Evolutionary conservation across 1,139 yeast genomes (phyloP).

Genomic region (Zhuliangozyma parablackwelliae): DNA sequence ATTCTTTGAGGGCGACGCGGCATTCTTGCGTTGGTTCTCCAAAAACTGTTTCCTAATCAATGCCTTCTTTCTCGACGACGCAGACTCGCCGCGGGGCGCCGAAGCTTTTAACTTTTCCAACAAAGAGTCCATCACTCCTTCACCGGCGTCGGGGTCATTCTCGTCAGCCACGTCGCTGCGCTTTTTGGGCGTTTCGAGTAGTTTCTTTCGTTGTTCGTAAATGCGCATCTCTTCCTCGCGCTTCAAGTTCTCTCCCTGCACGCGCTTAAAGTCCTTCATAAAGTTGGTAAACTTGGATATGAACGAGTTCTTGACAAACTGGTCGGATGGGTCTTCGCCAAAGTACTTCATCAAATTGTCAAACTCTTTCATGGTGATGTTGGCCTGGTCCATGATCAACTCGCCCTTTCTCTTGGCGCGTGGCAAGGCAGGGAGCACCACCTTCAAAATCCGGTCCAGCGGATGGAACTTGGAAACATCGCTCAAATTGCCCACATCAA

Average conservation of each 20-base stretch:
- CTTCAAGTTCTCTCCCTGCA: slow-evolving; percentile 68
- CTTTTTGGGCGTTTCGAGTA: slow-evolving; percentile 47
- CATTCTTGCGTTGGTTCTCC: slow-evolving; percentile 27
- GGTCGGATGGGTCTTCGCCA: slow-evolving; percentile 73
- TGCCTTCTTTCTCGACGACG: slow-evolving; percentile 80
- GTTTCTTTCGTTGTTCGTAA: slow-evolving; percentile 67
- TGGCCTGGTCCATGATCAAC: slow-evolving; percentile 57
- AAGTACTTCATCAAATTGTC: slow-evolving; percentile 67
- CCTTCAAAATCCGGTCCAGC: slow-evolving; percentile 56
- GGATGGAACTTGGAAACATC: slow-evolving; percentile 77
- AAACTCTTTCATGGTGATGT: slow-evolving; percentile 61
- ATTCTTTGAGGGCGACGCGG: slow-evolving; percentile 6
- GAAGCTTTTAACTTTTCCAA: slow-evolving; percentile 71
- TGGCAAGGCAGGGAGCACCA: slow-evolving; percentile 61
- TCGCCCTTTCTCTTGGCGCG: slow-evolving; percentile 67
- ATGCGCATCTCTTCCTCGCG: slow-evolving; percentile 77
- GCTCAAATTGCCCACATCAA: slow-evolving; percentile 73
- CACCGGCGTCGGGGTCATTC: slow-evolving; percentile 13
- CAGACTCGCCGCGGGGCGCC: slow-evolving; percentile 71
- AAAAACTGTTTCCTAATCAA: slow-evolving; percentile 61
- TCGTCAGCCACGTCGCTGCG: slow-evolving; percentile 7
- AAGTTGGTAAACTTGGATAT: slow-evolving; percentile 72
- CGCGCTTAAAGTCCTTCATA: slow-evolving; percentile 69
- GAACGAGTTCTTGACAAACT: slow-evolving; percentile 63
- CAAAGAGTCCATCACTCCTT: slow-evolving; percentile 64